Conservation (phyloP, 495 filamentous ascomycete genomes). For the Hypoxylon intermedium region DNA sequence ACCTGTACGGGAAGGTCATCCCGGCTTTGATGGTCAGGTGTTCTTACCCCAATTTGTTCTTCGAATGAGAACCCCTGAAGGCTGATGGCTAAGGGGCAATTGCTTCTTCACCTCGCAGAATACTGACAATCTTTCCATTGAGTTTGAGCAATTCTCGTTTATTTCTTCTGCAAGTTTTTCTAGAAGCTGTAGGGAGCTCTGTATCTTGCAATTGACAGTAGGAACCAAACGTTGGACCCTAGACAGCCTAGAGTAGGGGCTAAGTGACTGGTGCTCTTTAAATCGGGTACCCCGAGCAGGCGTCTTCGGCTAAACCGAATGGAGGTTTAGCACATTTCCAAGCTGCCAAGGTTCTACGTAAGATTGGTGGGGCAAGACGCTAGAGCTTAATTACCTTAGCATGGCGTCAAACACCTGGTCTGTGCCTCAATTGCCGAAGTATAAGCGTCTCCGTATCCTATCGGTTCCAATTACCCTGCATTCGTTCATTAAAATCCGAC, state of each 20-base stretch:
- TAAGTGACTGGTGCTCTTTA: too few relatives aligned
- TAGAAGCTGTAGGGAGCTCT: not conserved
- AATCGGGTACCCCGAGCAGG: too few relatives aligned
- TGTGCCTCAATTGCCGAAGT: slow-evolving; percentile 23
- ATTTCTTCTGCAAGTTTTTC: slow-evolving; percentile 4
- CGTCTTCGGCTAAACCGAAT: slow-evolving; percentile 19
- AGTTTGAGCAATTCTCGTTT: not conserved
- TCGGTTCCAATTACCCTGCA: slow-evolving; percentile 19
- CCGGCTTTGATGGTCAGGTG: slow-evolving; percentile 34
- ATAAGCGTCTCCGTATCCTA: slow-evolving; percentile 14
- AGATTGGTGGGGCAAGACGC: not conserved
- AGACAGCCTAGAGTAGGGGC: too few relatives aligned
- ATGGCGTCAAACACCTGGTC: slow-evolving; percentile 10
- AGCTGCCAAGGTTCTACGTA: slow-evolving; percentile 4
- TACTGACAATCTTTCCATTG: slow-evolving; percentile 29
- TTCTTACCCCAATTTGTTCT: slow-evolving; percentile 36
- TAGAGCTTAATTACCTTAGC: not conserved
- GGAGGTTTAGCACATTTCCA: slow-evolving; percentile 5
- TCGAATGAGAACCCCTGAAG: slow-evolving; percentile 34
- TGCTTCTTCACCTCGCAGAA: slow-evolving; percentile 30
- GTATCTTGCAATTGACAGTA: slow-evolving; percentile 17
- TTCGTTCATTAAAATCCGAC: slow-evolving; percentile 9
- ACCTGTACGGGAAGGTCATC: slow-evolving; percentile 34
- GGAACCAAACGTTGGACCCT: not conserved
- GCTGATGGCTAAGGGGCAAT: slow-evolving; percentile 10